Evolutionary conservation across 495 filamentous ascomycete species (phyloP).

Genomic region (Hypoxylon lienhwacheense): DNA sequence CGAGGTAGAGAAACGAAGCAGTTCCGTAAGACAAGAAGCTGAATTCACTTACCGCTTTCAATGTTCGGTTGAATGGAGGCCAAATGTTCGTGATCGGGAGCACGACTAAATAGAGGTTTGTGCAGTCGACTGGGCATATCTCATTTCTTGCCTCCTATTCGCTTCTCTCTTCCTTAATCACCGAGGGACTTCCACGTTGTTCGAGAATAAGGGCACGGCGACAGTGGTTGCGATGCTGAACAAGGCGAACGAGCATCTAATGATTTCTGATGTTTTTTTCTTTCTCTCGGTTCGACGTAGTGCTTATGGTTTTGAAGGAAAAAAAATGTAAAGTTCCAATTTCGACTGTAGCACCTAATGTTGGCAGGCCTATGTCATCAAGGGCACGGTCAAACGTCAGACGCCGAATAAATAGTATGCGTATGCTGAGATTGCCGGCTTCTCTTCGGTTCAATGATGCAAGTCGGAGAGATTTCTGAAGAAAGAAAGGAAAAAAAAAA

Average conservation of each 20-base stretch:
- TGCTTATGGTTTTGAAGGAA: background rate
- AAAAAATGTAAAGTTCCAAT: background rate
- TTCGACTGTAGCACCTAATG: background rate
- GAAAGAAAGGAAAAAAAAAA: constrained; percentile 1
- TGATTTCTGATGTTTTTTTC: constrained; percentile 6
- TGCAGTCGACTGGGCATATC: constrained; percentile 48
- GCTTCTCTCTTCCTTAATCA: background rate
- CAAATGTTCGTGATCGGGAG: constrained; percentile 27
- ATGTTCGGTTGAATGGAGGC: constrained; percentile 39
- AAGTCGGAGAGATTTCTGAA: too few relatives aligned
- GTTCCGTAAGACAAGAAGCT: background rate
- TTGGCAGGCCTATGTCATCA: constrained; percentile 19
- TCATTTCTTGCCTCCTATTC: constrained; percentile 18
- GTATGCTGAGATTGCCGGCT: too few relatives aligned
- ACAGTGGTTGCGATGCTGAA: background rate
- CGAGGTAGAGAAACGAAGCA: background rate
- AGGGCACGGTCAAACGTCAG: constrained; percentile 7
- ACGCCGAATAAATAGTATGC: too few relatives aligned
- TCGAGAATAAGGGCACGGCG: background rate
- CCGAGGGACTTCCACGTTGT: constrained; percentile 3
- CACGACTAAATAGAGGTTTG: constrained; percentile 40
- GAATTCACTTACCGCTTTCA: constrained; percentile 39
- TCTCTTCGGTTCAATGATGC: too few relatives aligned
- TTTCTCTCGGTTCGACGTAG: constrained; percentile 5
- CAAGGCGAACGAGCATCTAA: background rate